Percentiles rank a stretch among this genome's conserved stretches.
Evolutionary conservation across 768 basidiomycete genomes (phyloP).

Genomic region (Filobasidium wieringae): DNA sequence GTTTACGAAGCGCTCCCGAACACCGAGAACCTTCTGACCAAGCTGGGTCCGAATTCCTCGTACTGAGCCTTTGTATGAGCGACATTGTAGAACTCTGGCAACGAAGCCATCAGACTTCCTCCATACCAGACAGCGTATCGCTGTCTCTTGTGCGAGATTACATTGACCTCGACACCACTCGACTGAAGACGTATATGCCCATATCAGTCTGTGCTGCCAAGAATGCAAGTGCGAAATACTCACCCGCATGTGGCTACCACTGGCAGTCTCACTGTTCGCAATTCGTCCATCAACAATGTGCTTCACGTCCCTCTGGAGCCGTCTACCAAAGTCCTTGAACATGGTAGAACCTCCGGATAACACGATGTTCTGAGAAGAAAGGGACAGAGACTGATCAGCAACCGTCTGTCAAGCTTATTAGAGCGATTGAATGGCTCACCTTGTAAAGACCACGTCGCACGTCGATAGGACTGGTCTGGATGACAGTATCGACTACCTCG

Average conservation of each 20-base stretch:
- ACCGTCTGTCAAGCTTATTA: background rate
- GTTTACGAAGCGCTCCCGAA: slow-evolving; percentile 33
- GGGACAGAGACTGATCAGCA: background rate
- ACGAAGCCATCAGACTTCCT: slow-evolving; percentile 80
- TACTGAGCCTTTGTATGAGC: slow-evolving; percentile 93
- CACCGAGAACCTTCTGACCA: slow-evolving; percentile 37
- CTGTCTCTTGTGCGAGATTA: slow-evolving; percentile 96
- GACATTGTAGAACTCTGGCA: slow-evolving; percentile 91
- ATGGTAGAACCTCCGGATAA: slow-evolving; percentile 94
- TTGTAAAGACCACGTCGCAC: slow-evolving; percentile 93
- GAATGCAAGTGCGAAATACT: slow-evolving; percentile 18
- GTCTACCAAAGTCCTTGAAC: slow-evolving; percentile 98
- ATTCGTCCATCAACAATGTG: slow-evolving; percentile 83
- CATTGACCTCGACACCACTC: slow-evolving; percentile 92
- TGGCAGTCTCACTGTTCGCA: slow-evolving; percentile 59
- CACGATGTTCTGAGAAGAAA: slow-evolving; percentile 70
- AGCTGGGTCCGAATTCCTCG: slow-evolving; percentile 39
- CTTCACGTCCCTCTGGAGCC: slow-evolving; percentile 89
- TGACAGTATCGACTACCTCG: slow-evolving; percentile 88
- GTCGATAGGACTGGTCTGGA: slow-evolving; percentile 91
- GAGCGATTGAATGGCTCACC: slow-evolving; percentile 41
- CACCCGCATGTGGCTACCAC: slow-evolving; percentile 67
- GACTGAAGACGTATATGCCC: slow-evolving; percentile 47
- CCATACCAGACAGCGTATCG: slow-evolving; percentile 97
- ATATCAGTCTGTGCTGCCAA: background rate